Conservation (phyloP, 192 early-diverging fungal species). For the Geranomyces variabilis region DNA sequence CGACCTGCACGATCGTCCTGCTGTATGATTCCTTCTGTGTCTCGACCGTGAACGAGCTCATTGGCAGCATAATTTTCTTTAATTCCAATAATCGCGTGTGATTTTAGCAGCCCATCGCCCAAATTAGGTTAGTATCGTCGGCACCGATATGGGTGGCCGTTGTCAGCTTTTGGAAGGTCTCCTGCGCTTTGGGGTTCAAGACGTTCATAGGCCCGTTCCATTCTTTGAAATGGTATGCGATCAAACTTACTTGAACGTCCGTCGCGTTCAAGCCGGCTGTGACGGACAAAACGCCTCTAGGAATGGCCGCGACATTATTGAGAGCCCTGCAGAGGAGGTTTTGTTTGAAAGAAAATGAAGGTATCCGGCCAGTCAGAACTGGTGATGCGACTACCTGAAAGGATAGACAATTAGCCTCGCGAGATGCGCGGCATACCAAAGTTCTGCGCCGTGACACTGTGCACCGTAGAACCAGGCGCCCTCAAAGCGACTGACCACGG, state of each 20-base stretch:
- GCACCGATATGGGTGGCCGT: not conserved
- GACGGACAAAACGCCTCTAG: not conserved
- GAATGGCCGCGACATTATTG: too few relatives aligned
- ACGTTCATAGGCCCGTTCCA: not conserved
- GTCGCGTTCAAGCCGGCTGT: constrained; percentile 7
- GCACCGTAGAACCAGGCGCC: not conserved
- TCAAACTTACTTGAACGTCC: not conserved
- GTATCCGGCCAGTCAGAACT: not conserved
- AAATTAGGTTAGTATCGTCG: constrained; percentile 15
- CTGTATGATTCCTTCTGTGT: not conserved
- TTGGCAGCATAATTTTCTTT: not conserved
- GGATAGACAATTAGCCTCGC: not conserved
- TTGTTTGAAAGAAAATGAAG: not conserved
- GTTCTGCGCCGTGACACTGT: not conserved
- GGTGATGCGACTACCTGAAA: not conserved
- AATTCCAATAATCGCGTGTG: too few relatives aligned
- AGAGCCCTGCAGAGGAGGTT: not conserved
- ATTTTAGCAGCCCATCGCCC: not conserved
- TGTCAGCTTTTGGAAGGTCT: not conserved
- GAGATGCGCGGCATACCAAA: not conserved
- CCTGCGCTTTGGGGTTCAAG: not conserved
- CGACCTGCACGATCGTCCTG: not conserved
- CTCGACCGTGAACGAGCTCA: constrained; percentile 10
- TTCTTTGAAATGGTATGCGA: not conserved
- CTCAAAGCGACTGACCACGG: not conserved